phyloP scores from a whole-genome alignment of 345 rosid species.

The Zanthoxylum bungeanum region DNA sequence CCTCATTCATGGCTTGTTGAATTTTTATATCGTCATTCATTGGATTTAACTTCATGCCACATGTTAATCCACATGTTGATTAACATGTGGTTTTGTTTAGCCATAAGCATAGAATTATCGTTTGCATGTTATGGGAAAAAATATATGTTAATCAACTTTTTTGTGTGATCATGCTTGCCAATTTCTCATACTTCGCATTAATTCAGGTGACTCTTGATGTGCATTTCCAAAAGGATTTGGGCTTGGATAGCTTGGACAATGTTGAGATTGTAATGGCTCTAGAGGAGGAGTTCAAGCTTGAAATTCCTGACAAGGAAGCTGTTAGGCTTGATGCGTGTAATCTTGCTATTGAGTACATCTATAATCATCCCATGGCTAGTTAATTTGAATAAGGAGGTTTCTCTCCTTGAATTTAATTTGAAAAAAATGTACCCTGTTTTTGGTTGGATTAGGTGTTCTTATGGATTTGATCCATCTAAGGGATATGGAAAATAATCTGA shows the following conservation, averaged over 20 bases:
- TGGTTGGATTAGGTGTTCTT: conserved; percentile 4
- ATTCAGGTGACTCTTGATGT: conserved; percentile 70
- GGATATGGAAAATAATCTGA: conserved; percentile 33
- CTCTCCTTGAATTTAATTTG: conserved; percentile 18
- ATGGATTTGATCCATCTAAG: conserved; percentile 21
- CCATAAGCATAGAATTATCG: background rate
- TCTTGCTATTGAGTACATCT: conserved; percentile 85
- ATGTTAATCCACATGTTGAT: background rate
- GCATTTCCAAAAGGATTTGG: conserved; percentile 88
- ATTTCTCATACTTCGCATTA: no score
- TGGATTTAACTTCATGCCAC: background rate
- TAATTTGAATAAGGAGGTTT: conserved; percentile 22
- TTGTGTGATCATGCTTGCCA: no score
- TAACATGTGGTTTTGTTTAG: background rate
- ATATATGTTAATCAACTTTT: background rate
- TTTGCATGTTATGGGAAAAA: background rate
- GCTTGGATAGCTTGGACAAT: conserved; percentile 86
- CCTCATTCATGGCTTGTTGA: no score
- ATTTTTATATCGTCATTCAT: background rate
- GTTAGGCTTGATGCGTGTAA: no score
- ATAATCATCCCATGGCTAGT: conserved; percentile 83
- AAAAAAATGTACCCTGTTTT: conserved; percentile 15
- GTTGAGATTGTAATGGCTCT: conserved; percentile 98
- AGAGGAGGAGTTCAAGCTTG: conserved; percentile 96
- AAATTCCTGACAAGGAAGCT: conserved; percentile 95